Evolutionary conservation across 2,329 filamentous ascomycete species (phyloP), one percentile per base, ranked within the genome.

Genomic region (Ascochyta fabae): DNA sequence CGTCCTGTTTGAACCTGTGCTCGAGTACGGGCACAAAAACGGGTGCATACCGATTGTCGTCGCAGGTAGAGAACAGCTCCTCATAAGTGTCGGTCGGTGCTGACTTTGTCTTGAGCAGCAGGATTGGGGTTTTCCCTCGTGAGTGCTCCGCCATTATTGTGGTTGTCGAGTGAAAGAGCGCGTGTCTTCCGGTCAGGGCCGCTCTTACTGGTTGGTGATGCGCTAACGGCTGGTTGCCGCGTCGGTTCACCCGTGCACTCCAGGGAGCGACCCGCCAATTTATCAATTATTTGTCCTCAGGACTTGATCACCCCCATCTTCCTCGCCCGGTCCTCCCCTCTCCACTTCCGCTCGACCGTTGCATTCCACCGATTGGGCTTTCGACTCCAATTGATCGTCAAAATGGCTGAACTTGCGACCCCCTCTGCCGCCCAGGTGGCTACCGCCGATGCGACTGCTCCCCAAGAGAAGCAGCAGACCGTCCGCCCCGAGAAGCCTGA

Each of bases 401-500:
- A 40, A 40, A 75, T 75, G 73, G 71, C 71, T 60, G 72, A 74
- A 62, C 65, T 75, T 53, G 74, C 75, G 53, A 75, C 75, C 40
- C 70, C 74, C 34, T 64, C 74, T 39, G 69, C 74, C 50, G 67
- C 74, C 31, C 67, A 69, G 52, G 69, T 70, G 66, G 62, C 70
- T 54, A 67, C 73, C 45, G 57, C 65, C 54, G 68, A 70, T 56
- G 61, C 72, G 42, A 48, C 69, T 56, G 62, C 73, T 47, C 56
- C 72, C 46, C 68, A 74, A 45, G 65, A 66, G 53, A 75, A 75
- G 66, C 71, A 77, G 58, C 67, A 75, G 35, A 59, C 73, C 36
- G 71, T 80, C 71, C 92, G 88, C 80, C 92, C 93, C 49, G 85
- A 90, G 78, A 92, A 90, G 83, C 95, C 95, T 42, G 91, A 97